Evolutionary conservation across 2,329 filamentous ascomycete species (phyloP), one percentile per base, ranked within the genome.

Genomic region (Cladosporium sp.): DNA sequence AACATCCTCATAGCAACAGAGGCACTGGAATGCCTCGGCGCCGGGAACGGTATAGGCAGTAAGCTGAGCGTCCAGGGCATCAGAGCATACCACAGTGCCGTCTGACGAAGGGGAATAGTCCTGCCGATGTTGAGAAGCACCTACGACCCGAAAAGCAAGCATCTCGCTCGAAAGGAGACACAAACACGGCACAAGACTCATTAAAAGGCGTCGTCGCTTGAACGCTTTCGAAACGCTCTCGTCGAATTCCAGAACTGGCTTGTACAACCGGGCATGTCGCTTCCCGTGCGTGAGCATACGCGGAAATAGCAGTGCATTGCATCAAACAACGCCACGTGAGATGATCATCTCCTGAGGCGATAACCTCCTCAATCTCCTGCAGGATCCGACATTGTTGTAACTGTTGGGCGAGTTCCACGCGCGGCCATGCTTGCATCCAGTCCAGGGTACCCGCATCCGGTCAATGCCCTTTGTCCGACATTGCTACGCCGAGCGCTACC

Each of bases 401-500:
- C 37, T 22, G 36, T 41, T 24, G 20, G 34, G 15, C 18, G 20
- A 15, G 30, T 41, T 22, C 45, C 45, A 41, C 45, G 45, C 37
- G 24, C 45, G 37, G 27, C 37, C 37, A 48, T 18, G 37, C 29
- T 41, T 41, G 45, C 36, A 48, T 48, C 38, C 12, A 38, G 37
- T 18, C 45, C 24, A 48, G 34, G 24, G 44, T 15, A 18, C 22
- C 36, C 37, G 36, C 37, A 48, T 48, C 39, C 37, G 37, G 45
- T 48, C 19, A 12, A 34, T 15, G 24, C 37, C 37, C 22, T 38
- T 48, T 41, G 45, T 48, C 29, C 45, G 36, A 40, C 37, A n/a
- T 32, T 41, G 37, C 40, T 27, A 48, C 29, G 36, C 45, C 39
- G 24, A 22, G 45, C 29, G 15, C 24, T 24, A 32, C 37, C 27